phyloP scores from a whole-genome alignment of 305 asterid species.

The Solanum chacoense region DNA sequence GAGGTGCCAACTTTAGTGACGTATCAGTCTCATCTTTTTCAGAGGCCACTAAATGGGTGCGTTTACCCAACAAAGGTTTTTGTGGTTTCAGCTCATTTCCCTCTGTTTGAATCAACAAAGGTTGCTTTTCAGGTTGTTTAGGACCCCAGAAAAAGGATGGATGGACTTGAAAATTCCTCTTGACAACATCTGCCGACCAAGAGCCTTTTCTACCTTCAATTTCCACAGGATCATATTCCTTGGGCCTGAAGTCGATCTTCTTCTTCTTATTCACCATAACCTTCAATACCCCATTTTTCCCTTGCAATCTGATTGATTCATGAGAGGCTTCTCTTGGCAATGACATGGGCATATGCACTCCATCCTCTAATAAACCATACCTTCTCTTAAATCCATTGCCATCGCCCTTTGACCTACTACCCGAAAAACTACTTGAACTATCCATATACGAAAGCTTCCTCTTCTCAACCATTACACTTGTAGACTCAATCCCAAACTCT shows the following conservation, averaged over 20 bases:
- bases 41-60: constrained; percentile 21
- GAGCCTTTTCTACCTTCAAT: constrained; percentile 37
- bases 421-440: constrained; percentile 33
- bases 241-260: constrained; percentile 30
- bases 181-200: constrained; percentile 25
- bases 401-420: constrained; percentile 31
- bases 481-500: constrained; percentile 42
- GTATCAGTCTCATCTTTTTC: constrained; percentile 50
- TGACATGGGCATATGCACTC: constrained; percentile 39
- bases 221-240: constrained; percentile 25
- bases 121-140: constrained; percentile 27
- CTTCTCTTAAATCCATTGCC: constrained; percentile 8
- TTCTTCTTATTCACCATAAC: constrained; percentile 91
- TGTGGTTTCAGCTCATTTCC: constrained; percentile 30
- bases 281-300: constrained; percentile 91
- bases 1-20: constrained; percentile 54
- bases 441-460: constrained; percentile 36
- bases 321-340: constrained; percentile 19
- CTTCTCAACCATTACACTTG: constrained; percentile 35
- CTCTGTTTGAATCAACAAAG: constrained; percentile 28
- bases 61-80: constrained; percentile 28
- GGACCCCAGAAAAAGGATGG: constrained; percentile 20
- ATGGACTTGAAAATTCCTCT: constrained; percentile 24
- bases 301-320: constrained; percentile 79
- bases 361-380: constrained; percentile 37